A percentile compares a stretch with the other conserved stretches of the same genome.
These are phyloP conservation scores for Saccharomycopsis vini DNA, from an alignment of 805 yeast genomes.

Conservation along the genomic window DNA sequence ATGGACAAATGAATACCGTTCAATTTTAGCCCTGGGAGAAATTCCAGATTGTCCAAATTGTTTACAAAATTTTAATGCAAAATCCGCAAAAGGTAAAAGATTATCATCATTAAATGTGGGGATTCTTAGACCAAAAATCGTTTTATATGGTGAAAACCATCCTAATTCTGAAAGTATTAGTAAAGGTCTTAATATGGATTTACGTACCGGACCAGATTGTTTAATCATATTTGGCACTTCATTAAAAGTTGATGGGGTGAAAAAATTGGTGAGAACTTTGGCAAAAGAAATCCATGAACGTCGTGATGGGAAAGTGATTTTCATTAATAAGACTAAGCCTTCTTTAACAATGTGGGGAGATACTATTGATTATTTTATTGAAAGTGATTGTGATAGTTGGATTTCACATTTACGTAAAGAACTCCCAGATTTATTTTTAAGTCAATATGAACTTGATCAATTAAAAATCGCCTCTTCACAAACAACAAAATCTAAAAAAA, in stretches of 20 bases:
- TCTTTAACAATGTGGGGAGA: slow-evolving; percentile 59
- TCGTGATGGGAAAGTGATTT: slow-evolving; percentile 66
- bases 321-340: slow-evolving; percentile 63
- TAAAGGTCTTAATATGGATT: slow-evolving; percentile 56
- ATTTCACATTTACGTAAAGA: slow-evolving; percentile 44
- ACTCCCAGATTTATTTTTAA: slow-evolving; percentile 54
- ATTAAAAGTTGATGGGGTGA: slow-evolving; percentile 83
- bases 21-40: slow-evolving; percentile 46
- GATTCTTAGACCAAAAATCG: slow-evolving; percentile 76
- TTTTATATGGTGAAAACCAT: slow-evolving; percentile 89
- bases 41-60: slow-evolving; percentile 77
- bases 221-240: slow-evolving; percentile 91
- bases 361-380: slow-evolving; percentile 69
- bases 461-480: slow-evolving; percentile 1
- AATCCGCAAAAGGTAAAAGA: slow-evolving; percentile 66
- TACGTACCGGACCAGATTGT: slow-evolving; percentile 61
- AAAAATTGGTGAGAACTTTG: slow-evolving; percentile 58
- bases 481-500: neutral
- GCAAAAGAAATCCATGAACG: slow-evolving; percentile 61
- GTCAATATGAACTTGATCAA: slow-evolving; percentile 34
- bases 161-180: slow-evolving; percentile 79
- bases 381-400: slow-evolving; percentile 78
- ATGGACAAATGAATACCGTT: slow-evolving; percentile 52
- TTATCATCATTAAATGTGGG: slow-evolving; percentile 49
- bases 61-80: slow-evolving; percentile 40